Conservation (phyloP, 2,329 filamentous ascomycete species). For the Fusarium sublunatum region DNA sequence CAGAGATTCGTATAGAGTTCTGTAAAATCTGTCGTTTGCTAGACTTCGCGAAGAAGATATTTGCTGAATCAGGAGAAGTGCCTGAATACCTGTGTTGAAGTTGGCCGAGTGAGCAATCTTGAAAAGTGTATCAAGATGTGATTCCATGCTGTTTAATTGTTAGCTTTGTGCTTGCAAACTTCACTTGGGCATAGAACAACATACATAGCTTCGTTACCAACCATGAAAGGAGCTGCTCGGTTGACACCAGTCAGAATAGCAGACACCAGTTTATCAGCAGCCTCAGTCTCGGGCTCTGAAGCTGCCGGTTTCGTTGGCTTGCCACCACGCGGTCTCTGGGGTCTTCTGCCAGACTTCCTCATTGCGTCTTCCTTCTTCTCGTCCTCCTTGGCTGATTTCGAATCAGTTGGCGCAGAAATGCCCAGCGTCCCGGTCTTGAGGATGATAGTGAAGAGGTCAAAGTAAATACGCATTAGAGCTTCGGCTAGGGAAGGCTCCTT, state of each 20-base stretch:
- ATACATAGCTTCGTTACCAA: slow-evolving; percentile 79
- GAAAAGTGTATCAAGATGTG: slow-evolving; percentile 93
- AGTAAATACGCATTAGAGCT: slow-evolving; percentile 89
- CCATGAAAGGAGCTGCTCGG: slow-evolving; percentile 92
- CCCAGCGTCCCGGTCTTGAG: slow-evolving; percentile 69
- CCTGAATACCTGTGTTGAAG: slow-evolving; percentile 98
- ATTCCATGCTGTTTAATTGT: slow-evolving; percentile 71
- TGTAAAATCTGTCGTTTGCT: slow-evolving; percentile 90
- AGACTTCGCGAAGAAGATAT: slow-evolving; percentile 83
- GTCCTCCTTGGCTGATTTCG: slow-evolving; percentile 52
- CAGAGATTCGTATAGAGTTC: slow-evolving; percentile 93
- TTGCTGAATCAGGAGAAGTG: slow-evolving; percentile 93
- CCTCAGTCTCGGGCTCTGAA: slow-evolving; percentile 71
- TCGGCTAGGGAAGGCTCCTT: slow-evolving; percentile 86
- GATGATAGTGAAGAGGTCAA: slow-evolving; percentile 84
- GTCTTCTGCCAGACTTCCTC: slow-evolving; percentile 29
- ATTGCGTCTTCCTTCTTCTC: slow-evolving; percentile 22
- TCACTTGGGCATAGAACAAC: not conserved
- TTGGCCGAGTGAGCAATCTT: slow-evolving; percentile 97
- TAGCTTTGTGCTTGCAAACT: slow-evolving; percentile 8
- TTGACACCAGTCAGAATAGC: slow-evolving; percentile 95
- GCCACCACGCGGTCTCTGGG: slow-evolving; percentile 44
- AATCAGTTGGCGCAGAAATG: slow-evolving; percentile 59
- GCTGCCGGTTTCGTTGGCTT: slow-evolving; percentile 36
- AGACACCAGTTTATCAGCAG: slow-evolving; percentile 88